Conservation (phyloP, 495 filamentous ascomycete genomes). For the Penicillium dipodomyicola region DNA sequence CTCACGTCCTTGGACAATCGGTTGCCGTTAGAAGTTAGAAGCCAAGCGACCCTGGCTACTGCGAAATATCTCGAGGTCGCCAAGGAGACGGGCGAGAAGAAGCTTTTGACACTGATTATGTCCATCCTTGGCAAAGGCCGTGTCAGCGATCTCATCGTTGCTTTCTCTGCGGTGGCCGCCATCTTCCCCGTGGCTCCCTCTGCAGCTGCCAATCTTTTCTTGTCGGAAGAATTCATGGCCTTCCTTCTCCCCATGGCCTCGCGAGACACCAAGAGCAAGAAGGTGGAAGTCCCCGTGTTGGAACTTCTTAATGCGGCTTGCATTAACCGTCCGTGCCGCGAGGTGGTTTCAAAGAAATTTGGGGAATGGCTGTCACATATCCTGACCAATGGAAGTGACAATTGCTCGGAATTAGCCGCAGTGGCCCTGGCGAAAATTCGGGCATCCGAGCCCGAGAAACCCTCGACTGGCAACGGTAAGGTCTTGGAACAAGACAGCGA, state of each 20-base stretch:
- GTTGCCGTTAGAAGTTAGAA: slow-evolving; percentile 61
- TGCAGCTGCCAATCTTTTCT: slow-evolving; percentile 69
- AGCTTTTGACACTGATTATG: slow-evolving; percentile 66
- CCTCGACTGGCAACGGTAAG: slow-evolving; percentile 40
- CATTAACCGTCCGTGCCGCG: slow-evolving; percentile 73
- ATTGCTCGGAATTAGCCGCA: slow-evolving; percentile 70
- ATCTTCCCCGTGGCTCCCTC: slow-evolving; percentile 81
- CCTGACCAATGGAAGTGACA: slow-evolving; percentile 62
- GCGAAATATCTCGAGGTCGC: slow-evolving; percentile 78
- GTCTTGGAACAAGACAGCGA: slow-evolving; percentile 49
- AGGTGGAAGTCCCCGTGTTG: slow-evolving; percentile 76
- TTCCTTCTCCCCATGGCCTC: slow-evolving; percentile 67
- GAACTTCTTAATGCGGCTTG: slow-evolving; percentile 90
- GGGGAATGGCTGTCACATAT: slow-evolving; percentile 78
- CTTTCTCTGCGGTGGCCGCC: slow-evolving; percentile 82
- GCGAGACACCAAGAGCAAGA: slow-evolving; percentile 68
- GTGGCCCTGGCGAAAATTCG: slow-evolving; percentile 78
- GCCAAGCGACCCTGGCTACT: slow-evolving; percentile 70
- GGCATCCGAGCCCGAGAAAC: slow-evolving; percentile 42
- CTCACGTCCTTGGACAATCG: slow-evolving; percentile 75
- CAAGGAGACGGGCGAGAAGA: slow-evolving; percentile 61
- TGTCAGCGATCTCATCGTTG: slow-evolving; percentile 62
- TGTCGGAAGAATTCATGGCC: slow-evolving; percentile 77
- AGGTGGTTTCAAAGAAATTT: slow-evolving; percentile 76
- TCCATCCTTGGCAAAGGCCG: slow-evolving; percentile 50